Evolutionary conservation across 331 rosid genomes (phyloP).

Genomic region (Malus hybrid): DNA sequence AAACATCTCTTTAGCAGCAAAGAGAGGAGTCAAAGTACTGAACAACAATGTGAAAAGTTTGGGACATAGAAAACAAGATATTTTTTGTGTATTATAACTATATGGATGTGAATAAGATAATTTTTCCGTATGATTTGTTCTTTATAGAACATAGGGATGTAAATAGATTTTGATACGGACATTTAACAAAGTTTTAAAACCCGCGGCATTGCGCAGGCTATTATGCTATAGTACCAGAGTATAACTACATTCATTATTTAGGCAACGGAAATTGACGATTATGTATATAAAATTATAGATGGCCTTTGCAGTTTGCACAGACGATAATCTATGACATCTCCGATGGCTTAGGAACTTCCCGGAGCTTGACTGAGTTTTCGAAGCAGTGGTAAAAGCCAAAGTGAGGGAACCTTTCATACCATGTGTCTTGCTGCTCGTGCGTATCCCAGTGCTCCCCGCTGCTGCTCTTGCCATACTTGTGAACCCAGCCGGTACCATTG

Average conservation of each 20-base stretch:
- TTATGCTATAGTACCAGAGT: not conserved
- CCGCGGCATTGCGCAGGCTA: not conserved
- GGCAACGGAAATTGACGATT: not conserved
- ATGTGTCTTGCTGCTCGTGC: conserved; percentile 68
- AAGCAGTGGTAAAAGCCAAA: conserved; percentile 75
- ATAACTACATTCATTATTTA: conserved; percentile 4
- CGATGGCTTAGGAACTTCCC: conserved; percentile 64
- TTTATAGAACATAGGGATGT: too few relatives aligned
- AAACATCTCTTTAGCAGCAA: too few relatives aligned
- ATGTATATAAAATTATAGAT: not conserved
- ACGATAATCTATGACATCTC: not conserved
- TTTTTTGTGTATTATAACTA: too few relatives aligned
- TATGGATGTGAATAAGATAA: too few relatives aligned
- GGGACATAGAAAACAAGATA: too few relatives aligned
- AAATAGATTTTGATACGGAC: too few relatives aligned
- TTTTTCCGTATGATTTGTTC: too few relatives aligned
- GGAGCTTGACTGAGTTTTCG: conserved; percentile 83
- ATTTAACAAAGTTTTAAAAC: too few relatives aligned
- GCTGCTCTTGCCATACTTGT: conserved; percentile 94
- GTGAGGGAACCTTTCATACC: conserved; percentile 93
- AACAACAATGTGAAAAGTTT: too few relatives aligned
- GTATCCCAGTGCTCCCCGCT: conserved; percentile 98
- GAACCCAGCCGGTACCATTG: conserved; percentile 92
- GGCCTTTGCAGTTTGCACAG: not conserved
- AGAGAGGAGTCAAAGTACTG: too few relatives aligned